Evolutionary conservation across 345 rosid genomes (phyloP), one percentile per base, ranked within the genome.

Genomic region (Populus deltoides): DNA sequence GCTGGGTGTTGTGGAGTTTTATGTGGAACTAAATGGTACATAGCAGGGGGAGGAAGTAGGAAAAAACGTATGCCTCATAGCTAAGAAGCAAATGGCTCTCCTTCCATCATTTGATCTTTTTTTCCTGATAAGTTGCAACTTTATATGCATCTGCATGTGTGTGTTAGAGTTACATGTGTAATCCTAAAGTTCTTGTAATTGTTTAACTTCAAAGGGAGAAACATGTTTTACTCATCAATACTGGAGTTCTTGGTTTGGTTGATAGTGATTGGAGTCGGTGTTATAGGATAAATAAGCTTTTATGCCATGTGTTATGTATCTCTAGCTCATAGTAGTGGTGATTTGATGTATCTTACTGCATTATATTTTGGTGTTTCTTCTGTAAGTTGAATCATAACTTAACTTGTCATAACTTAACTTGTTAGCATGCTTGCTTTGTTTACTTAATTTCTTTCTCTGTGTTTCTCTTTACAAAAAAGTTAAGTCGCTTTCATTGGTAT

Each of bases 21-120:
- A 35, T 92, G 90, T 74, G 97, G 99, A 82, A 89, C 94, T 63
- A 93, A 89, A 81, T 96, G 99, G 99, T 92, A 91, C 82, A 96
- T 96, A 81, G 89, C 90, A 15, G 99, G 99, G 73, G 99, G 99
- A 67, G 99, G 99, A 86, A 93, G 90, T 92, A 87, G 94, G 85
- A 96, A 96, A 84, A 93, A 93, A 83, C 78, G 97, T 96, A 93
- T 71, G 92, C 80, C 68, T 68, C 51, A 20, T 74, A 80, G 77
- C 81, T 35, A 79, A 80, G 75, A 62, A 31, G 25, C 67, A 35
- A 16, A 38, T 45, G 63, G 63, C 53, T 31, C 36, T 41, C 45
- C 45, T 41, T 41, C 15, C 15, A 11, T 25, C 13, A 33, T 49
- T 17, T 78, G 1, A 27, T 17, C 7, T 13, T 15, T 43, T 69